phyloP scores from a whole-genome alignment of 1,139 yeast species.

The Waltiozyma sp. region DNA sequence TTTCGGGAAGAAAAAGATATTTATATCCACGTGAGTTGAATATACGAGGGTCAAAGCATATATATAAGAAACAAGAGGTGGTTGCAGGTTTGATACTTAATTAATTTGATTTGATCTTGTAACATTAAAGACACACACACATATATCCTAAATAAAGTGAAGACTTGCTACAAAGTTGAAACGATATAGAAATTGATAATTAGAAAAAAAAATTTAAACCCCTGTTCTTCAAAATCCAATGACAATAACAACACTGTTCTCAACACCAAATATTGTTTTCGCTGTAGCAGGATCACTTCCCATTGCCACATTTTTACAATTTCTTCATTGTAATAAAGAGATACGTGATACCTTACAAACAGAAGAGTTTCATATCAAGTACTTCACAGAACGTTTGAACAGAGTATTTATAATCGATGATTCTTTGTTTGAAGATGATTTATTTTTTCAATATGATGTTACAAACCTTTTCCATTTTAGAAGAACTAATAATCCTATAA shows the following conservation, averaged over 20 bases:
- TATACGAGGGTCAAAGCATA: too few relatives aligned
- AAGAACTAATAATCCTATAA: constrained; percentile 12
- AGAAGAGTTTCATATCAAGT: constrained; percentile 5
- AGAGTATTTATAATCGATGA: constrained; percentile 9
- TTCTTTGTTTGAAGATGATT: constrained; percentile 5
- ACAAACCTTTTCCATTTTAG: constrained; percentile 7
- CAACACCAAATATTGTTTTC: not conserved
- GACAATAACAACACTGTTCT: not conserved
- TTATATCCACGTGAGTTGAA: too few relatives aligned
- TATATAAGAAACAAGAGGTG: too few relatives aligned
- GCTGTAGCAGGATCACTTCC: not conserved
- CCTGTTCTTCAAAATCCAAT: too few relatives aligned
- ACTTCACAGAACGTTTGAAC: constrained; percentile 8
- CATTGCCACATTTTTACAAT: not conserved
- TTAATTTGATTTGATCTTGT: too few relatives aligned
- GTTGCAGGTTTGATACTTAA: too few relatives aligned
- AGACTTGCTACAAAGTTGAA: too few relatives aligned
- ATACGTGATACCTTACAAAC: constrained; percentile 4
- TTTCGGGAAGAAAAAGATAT: too few relatives aligned
- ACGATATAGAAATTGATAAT: too few relatives aligned
- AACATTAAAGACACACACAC: too few relatives aligned
- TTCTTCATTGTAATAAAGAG: constrained; percentile 1
- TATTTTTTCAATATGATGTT: constrained; percentile 10
- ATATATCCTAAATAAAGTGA: too few relatives aligned
- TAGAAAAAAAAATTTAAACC: too few relatives aligned